Evolutionary conservation across 2,329 filamentous ascomycete species (phyloP).

Genomic region (Fusarium mundagurra): DNA sequence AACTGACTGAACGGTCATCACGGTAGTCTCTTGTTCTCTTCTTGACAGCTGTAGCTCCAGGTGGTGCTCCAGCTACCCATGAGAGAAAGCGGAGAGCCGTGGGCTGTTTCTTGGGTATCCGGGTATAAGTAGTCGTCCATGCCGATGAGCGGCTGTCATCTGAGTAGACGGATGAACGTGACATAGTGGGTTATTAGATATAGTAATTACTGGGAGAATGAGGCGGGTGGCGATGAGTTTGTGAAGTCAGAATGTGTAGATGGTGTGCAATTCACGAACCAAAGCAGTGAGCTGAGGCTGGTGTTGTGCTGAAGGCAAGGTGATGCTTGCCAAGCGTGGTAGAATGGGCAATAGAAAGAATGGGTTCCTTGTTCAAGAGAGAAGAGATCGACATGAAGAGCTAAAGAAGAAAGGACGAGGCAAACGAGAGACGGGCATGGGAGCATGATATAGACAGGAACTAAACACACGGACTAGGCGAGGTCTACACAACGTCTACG

Average conservation of each 20-base stretch:
- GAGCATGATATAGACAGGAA: constrained; percentile 32
- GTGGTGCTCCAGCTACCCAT: constrained; percentile 43
- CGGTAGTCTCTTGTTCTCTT: constrained; percentile 42
- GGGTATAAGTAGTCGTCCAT: constrained; percentile 40
- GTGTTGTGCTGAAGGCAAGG: constrained; percentile 14
- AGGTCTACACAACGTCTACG: constrained; percentile 1
- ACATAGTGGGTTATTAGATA: constrained; percentile 5
- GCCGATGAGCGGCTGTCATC: constrained; percentile 39
- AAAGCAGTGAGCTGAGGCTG: constrained; percentile 7
- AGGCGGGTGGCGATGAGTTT: constrained; percentile 26
- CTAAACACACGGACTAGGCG: constrained; percentile 1
- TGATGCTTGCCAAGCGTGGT: constrained; percentile 15
- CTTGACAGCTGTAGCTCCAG: constrained; percentile 37
- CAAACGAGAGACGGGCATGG: constrained; percentile 29
- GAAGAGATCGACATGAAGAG: constrained; percentile 29
- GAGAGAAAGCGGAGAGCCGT: constrained; percentile 40
- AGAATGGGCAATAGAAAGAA: constrained; percentile 1
- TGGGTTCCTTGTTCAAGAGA: constrained; percentile 26
- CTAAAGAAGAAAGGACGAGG: constrained; percentile 29
- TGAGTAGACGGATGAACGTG: constrained; percentile 36
- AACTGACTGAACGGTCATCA: constrained; percentile 39
- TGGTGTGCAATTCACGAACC: constrained; percentile 27
- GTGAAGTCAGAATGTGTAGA: neutral
- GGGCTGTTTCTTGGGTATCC: constrained; percentile 40
- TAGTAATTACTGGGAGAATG: neutral